Conservation (phyloP, 192 early-diverging fungal species). For the Geranomyces michiganensis region DNA sequence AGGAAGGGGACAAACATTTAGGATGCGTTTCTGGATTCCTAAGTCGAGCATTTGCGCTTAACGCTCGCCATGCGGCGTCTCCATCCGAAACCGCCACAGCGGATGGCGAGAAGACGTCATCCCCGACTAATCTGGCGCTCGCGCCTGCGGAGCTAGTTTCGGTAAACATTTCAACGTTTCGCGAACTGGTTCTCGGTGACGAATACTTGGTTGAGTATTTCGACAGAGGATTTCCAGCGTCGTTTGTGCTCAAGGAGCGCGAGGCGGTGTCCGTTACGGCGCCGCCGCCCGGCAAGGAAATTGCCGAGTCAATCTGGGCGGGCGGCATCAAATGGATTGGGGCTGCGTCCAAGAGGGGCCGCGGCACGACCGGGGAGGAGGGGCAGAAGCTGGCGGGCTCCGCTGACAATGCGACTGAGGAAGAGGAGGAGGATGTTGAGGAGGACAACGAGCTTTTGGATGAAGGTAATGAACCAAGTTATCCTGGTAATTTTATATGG, state of each 20-base stretch:
- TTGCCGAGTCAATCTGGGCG: slow-evolving; percentile 48
- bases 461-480: slow-evolving; percentile 22
- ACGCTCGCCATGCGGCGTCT: slow-evolving; percentile 33
- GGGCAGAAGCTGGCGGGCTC: background rate
- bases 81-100: slow-evolving; percentile 6
- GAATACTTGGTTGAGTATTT: slow-evolving; percentile 86
- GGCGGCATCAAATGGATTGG: slow-evolving; percentile 44
- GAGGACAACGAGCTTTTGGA: slow-evolving; percentile 27
- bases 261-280: slow-evolving; percentile 40
- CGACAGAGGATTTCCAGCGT: slow-evolving; percentile 62
- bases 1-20: slow-evolving; percentile 62
- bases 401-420: slow-evolving; percentile 3
- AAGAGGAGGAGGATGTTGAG: slow-evolving; percentile 32
- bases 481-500: no score
- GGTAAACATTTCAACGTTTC: slow-evolving; percentile 60
- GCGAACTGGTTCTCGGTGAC: slow-evolving; percentile 85
- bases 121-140: slow-evolving; percentile 18
- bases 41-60: slow-evolving; percentile 64
- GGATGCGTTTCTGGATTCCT: slow-evolving; percentile 62
- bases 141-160: slow-evolving; percentile 36
- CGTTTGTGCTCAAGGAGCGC: slow-evolving; percentile 65
- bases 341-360: background rate
- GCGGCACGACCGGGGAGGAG: background rate
- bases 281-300: slow-evolving; percentile 40
- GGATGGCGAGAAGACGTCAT: slow-evolving; percentile 14